These are phyloP conservation scores for Prinsepia uniflora DNA, from an alignment of 306 rosid species.

Conservation along the genomic window DNA sequence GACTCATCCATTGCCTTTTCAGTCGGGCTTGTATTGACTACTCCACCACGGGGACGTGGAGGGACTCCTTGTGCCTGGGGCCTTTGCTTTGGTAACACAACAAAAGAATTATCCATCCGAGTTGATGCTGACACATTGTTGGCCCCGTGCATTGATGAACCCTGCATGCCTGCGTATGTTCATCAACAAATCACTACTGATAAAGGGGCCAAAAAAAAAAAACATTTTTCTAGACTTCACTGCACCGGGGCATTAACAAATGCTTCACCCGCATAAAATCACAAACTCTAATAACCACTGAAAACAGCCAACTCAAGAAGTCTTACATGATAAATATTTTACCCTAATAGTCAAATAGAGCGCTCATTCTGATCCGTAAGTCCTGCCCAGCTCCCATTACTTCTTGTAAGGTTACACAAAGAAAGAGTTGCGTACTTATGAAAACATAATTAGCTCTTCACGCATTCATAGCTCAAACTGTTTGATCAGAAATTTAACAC, in stretches of 20 bases:
- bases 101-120: constrained; percentile 91
- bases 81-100: constrained; percentile 66
- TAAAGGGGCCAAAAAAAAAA: background rate
- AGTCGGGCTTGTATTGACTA: constrained; percentile 44
- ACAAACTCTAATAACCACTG: background rate
- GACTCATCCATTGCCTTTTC: constrained; percentile 92
- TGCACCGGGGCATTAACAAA: background rate
- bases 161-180: constrained; percentile 71
- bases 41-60: constrained; percentile 58
- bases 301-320: background rate
- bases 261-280: background rate
- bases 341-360: background rate
- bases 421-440: background rate
- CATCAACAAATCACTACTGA: constrained; percentile 27
- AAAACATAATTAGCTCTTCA: background rate
- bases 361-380: background rate
- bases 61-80: constrained; percentile 60
- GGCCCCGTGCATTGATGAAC: constrained; percentile 70
- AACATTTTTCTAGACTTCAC: background rate
- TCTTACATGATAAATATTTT: background rate
- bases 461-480: background rate
- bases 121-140: constrained; percentile 68
- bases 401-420: background rate
- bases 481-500: background rate
- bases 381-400: background rate